Percentiles rank a stretch among this genome's conserved stretches.
These are phyloP conservation scores for Sporothrix phasma DNA, from an alignment of 2,329 filamentous ascomycete species.

Conservation along the genomic window DNA sequence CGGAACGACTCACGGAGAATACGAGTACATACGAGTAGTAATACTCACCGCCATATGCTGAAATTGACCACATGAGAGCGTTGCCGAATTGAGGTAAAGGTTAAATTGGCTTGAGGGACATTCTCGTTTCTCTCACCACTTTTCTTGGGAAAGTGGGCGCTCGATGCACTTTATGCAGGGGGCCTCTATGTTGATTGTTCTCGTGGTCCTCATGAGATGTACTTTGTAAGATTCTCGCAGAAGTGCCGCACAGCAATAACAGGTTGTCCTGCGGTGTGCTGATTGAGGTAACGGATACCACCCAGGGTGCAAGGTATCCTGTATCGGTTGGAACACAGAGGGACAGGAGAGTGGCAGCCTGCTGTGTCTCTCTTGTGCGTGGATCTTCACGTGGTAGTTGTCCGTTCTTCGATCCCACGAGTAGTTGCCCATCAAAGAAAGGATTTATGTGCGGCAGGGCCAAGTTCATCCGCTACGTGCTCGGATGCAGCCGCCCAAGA, in stretches of 20 bases:
- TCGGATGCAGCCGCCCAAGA: background rate
- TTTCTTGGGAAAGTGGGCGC: background rate
- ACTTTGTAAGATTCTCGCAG: too few relatives aligned
- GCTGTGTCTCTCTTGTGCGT: too few relatives aligned
- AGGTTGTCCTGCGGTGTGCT: background rate
- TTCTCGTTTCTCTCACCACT: background rate
- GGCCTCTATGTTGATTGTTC: too few relatives aligned
- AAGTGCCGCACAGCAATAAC: too few relatives aligned
- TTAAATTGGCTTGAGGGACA: background rate
- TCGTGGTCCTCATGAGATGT: too few relatives aligned
- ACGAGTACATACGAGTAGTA: too few relatives aligned
- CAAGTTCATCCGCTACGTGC: background rate
- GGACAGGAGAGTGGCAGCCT: background rate
- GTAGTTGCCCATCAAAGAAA: too few relatives aligned
- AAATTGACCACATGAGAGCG: background rate
- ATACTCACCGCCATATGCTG: slow-evolving; percentile 7
- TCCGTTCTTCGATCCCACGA: background rate
- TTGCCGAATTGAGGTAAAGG: background rate
- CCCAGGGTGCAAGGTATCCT: background rate
- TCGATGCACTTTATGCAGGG: background rate
- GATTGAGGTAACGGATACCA: background rate
- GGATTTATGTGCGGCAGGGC: too few relatives aligned
- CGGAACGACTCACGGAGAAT: background rate
- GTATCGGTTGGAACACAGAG: background rate
- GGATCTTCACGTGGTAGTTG: too few relatives aligned